phyloP scores from a whole-genome alignment of 352 stramenopile genomes.

The Globisporangium viniferum region DNA sequence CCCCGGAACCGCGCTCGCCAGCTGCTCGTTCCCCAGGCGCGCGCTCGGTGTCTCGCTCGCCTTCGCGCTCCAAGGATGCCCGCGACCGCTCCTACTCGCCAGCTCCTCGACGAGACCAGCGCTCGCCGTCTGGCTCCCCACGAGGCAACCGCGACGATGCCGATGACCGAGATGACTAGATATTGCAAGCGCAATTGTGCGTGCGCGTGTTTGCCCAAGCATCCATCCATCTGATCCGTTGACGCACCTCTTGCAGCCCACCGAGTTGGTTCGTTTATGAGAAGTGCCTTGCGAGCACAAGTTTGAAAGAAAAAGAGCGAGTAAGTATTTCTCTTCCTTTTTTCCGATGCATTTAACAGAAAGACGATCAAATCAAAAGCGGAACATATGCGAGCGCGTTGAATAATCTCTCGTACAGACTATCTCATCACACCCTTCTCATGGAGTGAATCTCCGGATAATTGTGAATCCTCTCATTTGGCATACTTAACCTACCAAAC shows the following conservation, averaged over 20 bases:
- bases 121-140: conserved; percentile 60
- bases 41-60: conserved; percentile 34
- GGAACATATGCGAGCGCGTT: too few species aligned
- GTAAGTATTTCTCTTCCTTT: too few species aligned
- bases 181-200: background rate
- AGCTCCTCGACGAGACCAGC: conserved; percentile 31
- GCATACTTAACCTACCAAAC: too few species aligned
- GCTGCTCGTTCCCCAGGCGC: conserved; percentile 22
- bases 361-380: too few species aligned
- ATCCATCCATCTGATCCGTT: background rate
- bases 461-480: too few species aligned
- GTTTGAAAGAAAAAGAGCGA: too few species aligned
- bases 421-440: too few species aligned
- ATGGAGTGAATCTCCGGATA: too few species aligned
- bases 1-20: conserved; percentile 33
- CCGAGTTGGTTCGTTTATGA: background rate
- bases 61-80: conserved; percentile 22
- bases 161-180: conserved; percentile 31
- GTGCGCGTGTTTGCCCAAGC: background rate
- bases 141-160: conserved; percentile 29
- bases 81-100: conserved; percentile 50
- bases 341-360: background rate
- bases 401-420: too few species aligned
- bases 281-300: too few species aligned
- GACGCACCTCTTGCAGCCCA: background rate